Conservation (phyloP, 495 filamentous ascomycete genomes). For the Neurospora tetraspora region DNA sequence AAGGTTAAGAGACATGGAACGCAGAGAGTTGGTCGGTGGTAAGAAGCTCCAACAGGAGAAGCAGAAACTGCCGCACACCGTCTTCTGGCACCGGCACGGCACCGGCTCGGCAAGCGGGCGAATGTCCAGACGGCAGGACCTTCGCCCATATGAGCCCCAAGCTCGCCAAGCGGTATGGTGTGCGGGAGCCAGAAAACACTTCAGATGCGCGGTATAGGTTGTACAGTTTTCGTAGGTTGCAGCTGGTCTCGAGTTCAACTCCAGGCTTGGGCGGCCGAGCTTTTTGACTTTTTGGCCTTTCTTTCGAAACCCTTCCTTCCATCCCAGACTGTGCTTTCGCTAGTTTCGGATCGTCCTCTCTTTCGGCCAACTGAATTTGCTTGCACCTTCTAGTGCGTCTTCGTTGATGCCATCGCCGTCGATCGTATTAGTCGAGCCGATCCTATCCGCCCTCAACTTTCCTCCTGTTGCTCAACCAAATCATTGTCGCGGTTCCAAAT, state of each 20-base stretch:
- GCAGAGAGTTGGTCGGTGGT: too few species aligned
- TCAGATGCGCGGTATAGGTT: background rate
- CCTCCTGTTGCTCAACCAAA: background rate
- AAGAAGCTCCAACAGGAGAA: too few species aligned
- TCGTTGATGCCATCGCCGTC: background rate
- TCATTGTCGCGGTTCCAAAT: background rate
- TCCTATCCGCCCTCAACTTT: background rate
- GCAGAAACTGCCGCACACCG: too few species aligned
- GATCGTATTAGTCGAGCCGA: background rate
- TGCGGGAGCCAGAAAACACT: background rate
- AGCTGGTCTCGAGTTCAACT: background rate
- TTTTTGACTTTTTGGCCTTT: background rate
- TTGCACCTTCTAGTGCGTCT: background rate
- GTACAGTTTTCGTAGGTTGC: background rate
- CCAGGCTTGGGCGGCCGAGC: background rate
- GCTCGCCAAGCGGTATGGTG: background rate
- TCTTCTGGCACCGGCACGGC: too few species aligned
- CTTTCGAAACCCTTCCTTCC: background rate
- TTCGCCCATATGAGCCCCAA: background rate
- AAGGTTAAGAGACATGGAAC: too few species aligned
- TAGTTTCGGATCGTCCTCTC: background rate
- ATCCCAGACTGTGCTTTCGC: background rate
- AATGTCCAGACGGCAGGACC: background rate
- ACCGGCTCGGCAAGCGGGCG: too few species aligned
- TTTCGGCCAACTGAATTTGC: background rate